Base-by-base conservation (phyloP, 1,284 basidiomycete genomes). In the Cerioporus squamosus region DNA sequence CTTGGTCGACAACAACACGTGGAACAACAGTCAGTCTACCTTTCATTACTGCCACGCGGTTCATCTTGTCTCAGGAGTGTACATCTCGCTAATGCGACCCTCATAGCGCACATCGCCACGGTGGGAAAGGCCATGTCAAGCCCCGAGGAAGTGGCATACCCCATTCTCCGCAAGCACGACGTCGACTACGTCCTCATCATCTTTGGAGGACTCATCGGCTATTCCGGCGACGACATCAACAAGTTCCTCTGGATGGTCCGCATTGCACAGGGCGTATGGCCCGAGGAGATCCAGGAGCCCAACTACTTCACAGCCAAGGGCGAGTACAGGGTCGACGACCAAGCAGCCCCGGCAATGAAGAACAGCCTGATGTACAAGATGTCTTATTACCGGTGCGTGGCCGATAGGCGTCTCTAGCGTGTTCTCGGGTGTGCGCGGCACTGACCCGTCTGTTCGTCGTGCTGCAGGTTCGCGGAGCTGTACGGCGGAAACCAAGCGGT, bases 181-280 rank as follows among this genome's bases (percentile, higher is more conserved):
- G 97, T 99, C 54, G 94, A 97, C 74, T 99, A 99, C 71, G 90
- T 99, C 46, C 88, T 99, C 54, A 84, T 99, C 77, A 98, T 99
- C 77, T 99, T 98, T 74, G 97, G 97, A 51, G 97, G 95, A 36
- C 81, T 99, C 44, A 81, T 99, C 55, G 97, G 97, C 17, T 99
- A 98, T 77, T 96, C 94, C 22, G 97, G 97, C 15, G 97, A 99
- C 75, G 97, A 99, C 74, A 94, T 99, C 79, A 99, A 99, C 87
- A 99, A 99, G 79, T 99, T 97, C 84, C 78, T 99, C 57, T 97
- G 94, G 94, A 97, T 97, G 95, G 92, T 98, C 62, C 88, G 97
- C 58, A 98, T 98, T 70, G 92, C 97, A 2, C 95, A 98, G 72
- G 97, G 97, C 57, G 93, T 98, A 49, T 99, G 97, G 97, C 97